phyloP scores from a whole-genome alignment of 2,329 filamentous ascomycete species.

The Mollisiaceae sp. region DNA sequence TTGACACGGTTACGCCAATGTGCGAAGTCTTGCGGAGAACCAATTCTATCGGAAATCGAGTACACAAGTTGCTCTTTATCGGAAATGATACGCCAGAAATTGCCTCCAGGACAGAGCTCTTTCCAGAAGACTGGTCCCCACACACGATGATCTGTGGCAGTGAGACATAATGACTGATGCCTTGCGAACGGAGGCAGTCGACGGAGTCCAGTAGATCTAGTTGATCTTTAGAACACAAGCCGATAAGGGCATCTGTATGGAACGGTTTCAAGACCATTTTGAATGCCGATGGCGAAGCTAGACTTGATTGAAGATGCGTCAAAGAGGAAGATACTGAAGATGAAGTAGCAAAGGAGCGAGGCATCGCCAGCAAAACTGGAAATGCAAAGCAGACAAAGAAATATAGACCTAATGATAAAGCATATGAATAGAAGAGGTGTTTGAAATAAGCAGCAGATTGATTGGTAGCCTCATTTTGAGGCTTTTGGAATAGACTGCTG shows the following conservation, averaged over 20 bases:
- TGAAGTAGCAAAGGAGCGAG: slow-evolving; percentile 17
- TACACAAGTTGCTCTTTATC: slow-evolving; percentile 47
- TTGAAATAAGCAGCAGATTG: slow-evolving; percentile 13
- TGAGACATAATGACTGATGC: slow-evolving; percentile 38
- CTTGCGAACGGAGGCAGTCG: slow-evolving; percentile 38
- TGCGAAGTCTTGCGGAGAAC: slow-evolving; percentile 36
- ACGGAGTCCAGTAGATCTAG: slow-evolving; percentile 36
- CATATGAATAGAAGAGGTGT: slow-evolving; percentile 13
- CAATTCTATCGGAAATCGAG: slow-evolving; percentile 51
- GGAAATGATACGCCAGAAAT: slow-evolving; percentile 48
- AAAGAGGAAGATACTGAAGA: slow-evolving; percentile 9
- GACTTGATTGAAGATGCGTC: slow-evolving; percentile 18
- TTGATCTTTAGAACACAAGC: slow-evolving; percentile 35
- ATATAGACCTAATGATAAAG: slow-evolving; percentile 6
- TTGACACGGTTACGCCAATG: slow-evolving; percentile 25
- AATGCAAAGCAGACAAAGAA: slow-evolving; percentile 19
- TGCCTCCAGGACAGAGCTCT: slow-evolving; percentile 44
- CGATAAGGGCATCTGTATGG: slow-evolving; percentile 26
- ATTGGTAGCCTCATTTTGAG: slow-evolving; percentile 22
- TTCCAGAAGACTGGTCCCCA: slow-evolving; percentile 44
- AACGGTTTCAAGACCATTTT: slow-evolving; percentile 23
- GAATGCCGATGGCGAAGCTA: slow-evolving; percentile 15
- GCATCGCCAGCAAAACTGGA: slow-evolving; percentile 11
- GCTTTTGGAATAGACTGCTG: slow-evolving; percentile 18
- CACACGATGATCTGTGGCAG: slow-evolving; percentile 39